A percentile compares a stretch with the other conserved stretches of the same genome.
Conservation (phyloP, 148 eudicot species). For the Heliosperma pusillum region DNA sequence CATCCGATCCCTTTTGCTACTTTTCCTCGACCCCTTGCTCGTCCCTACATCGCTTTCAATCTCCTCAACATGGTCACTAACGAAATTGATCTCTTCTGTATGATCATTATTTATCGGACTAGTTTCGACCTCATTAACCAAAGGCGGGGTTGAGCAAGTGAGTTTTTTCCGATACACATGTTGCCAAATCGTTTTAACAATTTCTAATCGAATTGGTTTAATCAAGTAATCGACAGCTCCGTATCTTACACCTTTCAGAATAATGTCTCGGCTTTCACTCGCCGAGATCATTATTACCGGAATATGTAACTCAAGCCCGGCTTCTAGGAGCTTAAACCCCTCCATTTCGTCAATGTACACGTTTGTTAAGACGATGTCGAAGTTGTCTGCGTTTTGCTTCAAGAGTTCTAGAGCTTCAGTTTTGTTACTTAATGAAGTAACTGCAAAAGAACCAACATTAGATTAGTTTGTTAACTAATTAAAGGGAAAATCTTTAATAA, state of each 20-base stretch:
- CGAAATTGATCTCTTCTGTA: neutral
- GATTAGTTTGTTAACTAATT: too few relatives aligned
- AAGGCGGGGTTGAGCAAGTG: neutral
- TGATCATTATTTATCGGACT: neutral
- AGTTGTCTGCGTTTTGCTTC: slow-evolving; percentile 21
- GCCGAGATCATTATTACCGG: slow-evolving; percentile 35
- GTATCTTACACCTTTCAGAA: slow-evolving; percentile 22
- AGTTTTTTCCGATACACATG: slow-evolving; percentile 23
- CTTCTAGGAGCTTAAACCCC: slow-evolving; percentile 32
- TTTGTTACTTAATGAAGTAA: slow-evolving; percentile 23
- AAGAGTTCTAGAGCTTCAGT: slow-evolving; percentile 31
- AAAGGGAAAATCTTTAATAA: too few relatives aligned
- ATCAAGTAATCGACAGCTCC: slow-evolving; percentile 25
- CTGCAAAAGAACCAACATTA: slow-evolving; percentile 14
- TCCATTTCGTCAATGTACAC: slow-evolving; percentile 26
- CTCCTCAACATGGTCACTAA: neutral
- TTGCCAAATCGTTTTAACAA: slow-evolving; percentile 31
- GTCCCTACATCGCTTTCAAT: neutral
- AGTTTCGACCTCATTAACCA: neutral
- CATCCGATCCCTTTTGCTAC: slow-evolving; percentile 12
- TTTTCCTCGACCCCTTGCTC: neutral
- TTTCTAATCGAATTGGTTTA: slow-evolving; percentile 24
- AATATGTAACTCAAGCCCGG: slow-evolving; percentile 18
- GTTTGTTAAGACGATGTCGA: slow-evolving; percentile 38
- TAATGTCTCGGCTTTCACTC: neutral